phyloP scores from a whole-genome alignment of 148 eudicot species.

The Rhododendron ovatum region DNA sequence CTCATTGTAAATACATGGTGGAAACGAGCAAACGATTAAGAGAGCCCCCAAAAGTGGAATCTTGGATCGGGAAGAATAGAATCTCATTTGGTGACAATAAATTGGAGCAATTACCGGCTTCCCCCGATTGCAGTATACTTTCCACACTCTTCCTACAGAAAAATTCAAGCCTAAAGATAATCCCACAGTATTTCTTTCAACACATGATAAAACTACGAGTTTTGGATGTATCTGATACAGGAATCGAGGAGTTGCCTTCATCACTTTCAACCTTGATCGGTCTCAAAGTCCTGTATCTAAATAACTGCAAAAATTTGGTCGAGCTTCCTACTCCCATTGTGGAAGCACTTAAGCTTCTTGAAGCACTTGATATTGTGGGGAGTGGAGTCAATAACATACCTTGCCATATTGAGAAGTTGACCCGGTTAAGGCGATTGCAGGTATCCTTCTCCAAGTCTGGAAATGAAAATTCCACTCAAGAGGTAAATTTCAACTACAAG shows the following conservation, averaged over 20 bases:
- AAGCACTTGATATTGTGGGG: conserved; percentile 19
- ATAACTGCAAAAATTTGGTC: too few species aligned
- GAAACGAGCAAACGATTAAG: background rate
- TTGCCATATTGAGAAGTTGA: background rate
- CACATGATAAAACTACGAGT: conserved; percentile 12
- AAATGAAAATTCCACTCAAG: background rate
- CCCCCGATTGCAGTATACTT: too few species aligned
- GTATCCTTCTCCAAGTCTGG: background rate
- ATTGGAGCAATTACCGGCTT: too few species aligned
- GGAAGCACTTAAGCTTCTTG: background rate
- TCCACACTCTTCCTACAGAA: too few species aligned
- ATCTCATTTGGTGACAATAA: too few species aligned
- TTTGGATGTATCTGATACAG: conserved; percentile 12
- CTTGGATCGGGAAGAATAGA: too few species aligned
- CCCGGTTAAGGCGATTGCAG: conserved; percentile 1
- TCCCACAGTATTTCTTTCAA: background rate
- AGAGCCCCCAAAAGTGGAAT: too few species aligned
- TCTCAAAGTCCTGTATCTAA: too few species aligned
- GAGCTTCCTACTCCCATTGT: too few species aligned
- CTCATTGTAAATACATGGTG: background rate
- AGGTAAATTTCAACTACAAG: background rate
- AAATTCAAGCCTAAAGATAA: too few species aligned
- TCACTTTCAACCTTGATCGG: background rate
- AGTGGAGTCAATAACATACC: conserved; percentile 12
- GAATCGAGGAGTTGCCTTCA: conserved; percentile 7